These are phyloP conservation scores for Dendrobium catenatum DNA, from an alignment of 106 monocot species.

Conservation along the genomic window DNA sequence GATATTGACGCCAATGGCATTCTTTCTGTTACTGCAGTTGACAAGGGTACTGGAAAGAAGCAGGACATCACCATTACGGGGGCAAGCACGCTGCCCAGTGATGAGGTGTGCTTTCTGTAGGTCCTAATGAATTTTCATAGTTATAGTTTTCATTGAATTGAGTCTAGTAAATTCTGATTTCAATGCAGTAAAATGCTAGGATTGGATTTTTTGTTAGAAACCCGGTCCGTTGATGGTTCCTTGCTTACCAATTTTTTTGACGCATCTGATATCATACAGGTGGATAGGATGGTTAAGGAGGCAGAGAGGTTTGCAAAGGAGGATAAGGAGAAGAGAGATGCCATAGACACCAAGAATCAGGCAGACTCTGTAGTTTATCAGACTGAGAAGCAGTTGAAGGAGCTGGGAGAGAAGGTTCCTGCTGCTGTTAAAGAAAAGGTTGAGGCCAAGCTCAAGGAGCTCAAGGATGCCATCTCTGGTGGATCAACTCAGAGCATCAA, in stretches of 20 bases:
- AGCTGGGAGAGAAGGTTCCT: slow-evolving; percentile 76
- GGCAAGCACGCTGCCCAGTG: slow-evolving; percentile 52
- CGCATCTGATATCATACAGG: slow-evolving; percentile 24
- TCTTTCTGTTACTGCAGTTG: slow-evolving; percentile 71
- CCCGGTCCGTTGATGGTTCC: too few species aligned
- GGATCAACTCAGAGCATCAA: slow-evolving; percentile 65
- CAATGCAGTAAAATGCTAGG: too few species aligned
- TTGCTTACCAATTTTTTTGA: neutral
- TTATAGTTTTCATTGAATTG: neutral
- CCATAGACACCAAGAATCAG: slow-evolving; percentile 90
- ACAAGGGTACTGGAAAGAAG: slow-evolving; percentile 75
- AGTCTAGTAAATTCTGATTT: neutral
- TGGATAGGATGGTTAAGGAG: slow-evolving; percentile 82
- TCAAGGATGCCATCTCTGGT: slow-evolving; percentile 62
- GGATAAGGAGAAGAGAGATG: slow-evolving; percentile 87
- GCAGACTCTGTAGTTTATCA: slow-evolving; percentile 75
- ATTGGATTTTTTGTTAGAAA: too few species aligned
- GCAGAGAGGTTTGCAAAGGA: slow-evolving; percentile 83
- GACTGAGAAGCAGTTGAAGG: slow-evolving; percentile 88
- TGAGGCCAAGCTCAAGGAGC: slow-evolving; percentile 61
- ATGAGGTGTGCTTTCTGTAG: slow-evolving; percentile 39
- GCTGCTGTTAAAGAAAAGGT: slow-evolving; percentile 69
- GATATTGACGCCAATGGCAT: slow-evolving; percentile 95
- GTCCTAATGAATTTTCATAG: too few species aligned
- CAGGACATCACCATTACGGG: slow-evolving; percentile 77